Conservation (phyloP, 2,329 filamentous ascomycete genomes). For the Beauveria sp. region DNA sequence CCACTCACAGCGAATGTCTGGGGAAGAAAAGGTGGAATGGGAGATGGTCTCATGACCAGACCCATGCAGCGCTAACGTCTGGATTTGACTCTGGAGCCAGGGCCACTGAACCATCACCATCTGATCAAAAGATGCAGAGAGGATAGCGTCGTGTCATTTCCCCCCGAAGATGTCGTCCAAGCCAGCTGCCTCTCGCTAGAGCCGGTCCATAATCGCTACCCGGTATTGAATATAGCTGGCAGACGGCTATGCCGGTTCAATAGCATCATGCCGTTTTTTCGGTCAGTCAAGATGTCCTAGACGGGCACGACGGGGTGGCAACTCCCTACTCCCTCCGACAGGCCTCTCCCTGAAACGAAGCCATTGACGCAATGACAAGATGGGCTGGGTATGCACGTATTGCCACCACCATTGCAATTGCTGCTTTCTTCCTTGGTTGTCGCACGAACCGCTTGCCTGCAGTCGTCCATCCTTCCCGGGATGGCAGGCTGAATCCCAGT, state of each 20-base stretch:
- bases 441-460: background rate
- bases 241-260: background rate
- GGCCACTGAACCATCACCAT: constrained; percentile 11
- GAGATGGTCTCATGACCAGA: constrained; percentile 24
- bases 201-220: background rate
- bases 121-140: background rate
- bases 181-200: background rate
- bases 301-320: no score
- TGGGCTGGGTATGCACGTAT: background rate
- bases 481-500: no score
- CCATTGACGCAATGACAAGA: constrained; percentile 6
- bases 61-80: constrained; percentile 21
- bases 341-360: background rate
- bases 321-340: background rate
- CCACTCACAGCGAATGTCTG: constrained; percentile 4
- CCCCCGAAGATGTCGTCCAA: background rate
- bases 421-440: background rate
- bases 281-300: no score
- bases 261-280: background rate
- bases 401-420: constrained; percentile 2
- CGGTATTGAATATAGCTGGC: background rate
- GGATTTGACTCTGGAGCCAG: constrained; percentile 10
- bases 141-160: background rate
- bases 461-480: background rate
- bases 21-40: constrained; percentile 16